Conservation (phyloP, 495 filamentous ascomycete genomes). For the Massariosphaeria phaeospora region DNA sequence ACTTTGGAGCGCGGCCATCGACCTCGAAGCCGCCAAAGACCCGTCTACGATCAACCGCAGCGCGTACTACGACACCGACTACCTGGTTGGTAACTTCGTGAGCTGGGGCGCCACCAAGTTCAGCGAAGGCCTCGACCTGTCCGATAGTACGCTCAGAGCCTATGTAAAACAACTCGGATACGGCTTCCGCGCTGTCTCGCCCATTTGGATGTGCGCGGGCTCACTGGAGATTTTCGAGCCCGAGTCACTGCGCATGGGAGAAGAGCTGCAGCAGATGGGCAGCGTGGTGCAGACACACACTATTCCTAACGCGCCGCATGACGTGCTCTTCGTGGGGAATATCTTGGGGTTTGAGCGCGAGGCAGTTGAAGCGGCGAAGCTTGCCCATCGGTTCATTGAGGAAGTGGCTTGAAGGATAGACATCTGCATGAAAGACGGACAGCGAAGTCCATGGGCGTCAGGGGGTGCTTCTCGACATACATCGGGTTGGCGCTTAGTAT, state of each 20-base stretch:
- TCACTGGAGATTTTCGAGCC: conserved; percentile 40
- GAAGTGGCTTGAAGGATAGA: neutral
- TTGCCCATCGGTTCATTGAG: neutral
- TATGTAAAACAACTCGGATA: conserved; percentile 34
- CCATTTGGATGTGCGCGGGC: conserved; percentile 41
- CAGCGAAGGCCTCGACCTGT: neutral
- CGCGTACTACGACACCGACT: conserved; percentile 13
- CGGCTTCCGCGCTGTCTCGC: conserved; percentile 39
- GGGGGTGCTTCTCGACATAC: too few relatives aligned
- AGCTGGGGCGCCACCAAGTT: neutral
- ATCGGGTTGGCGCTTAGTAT: too few relatives aligned
- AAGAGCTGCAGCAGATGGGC: neutral
- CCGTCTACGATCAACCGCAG: neutral
- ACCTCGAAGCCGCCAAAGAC: neutral
- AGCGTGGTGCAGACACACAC: neutral
- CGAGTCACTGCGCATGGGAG: neutral
- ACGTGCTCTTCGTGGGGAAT: neutral
- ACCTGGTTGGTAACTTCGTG: neutral
- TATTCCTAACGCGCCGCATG: neutral
- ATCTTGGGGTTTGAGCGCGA: neutral
- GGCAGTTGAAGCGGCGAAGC: neutral
- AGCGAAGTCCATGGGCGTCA: too few relatives aligned
- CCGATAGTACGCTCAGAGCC: neutral
- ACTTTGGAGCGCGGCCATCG: neutral
- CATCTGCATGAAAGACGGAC: neutral